Base-by-base conservation (phyloP, 306 rosid species). In the Parietaria judaica region DNA sequence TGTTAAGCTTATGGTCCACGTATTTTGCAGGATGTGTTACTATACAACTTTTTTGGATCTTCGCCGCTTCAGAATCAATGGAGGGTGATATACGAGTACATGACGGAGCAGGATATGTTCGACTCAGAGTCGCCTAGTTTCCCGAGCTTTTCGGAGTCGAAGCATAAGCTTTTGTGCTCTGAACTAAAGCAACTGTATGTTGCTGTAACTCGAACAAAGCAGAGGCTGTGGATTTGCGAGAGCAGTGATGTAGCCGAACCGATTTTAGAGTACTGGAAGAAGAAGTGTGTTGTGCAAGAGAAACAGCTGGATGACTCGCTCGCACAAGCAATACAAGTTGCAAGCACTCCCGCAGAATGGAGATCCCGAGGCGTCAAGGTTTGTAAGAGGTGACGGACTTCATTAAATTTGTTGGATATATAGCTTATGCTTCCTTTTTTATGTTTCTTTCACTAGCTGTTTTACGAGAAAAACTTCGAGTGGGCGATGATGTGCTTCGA, bases 401-500 rank as follows among this genome's bases (percentile, higher is more conserved):
- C 31, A 23, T 23, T 23, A 23, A 23, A 23, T 23, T 23, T 23
- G 31, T 2, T 23, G 31, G 31, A 23, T 23, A 23, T 0, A 23
- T 23, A 41, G 45, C 9, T 41, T 41, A 41, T 41, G 6, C 7
- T 41, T 41, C 3, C 3, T 41, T 41, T 41, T 41, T 5, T 41
- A 41, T 5, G 6, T 41, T 14, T 39, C 35, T 60, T 59, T 16
- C 70, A 41, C 15, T 81, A 83, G 96, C 70, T 89, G 7, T 85
- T 71, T 66, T 47, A 76, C 35, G 88, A 83, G 73, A 73, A 72
- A 35, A 88, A 88, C 59, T 88, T 65, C 43, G 84, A 77, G 78
- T 81, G 74, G 84, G 95, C 95, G 23, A 85, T 88, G 49, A 78
- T 78, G 78, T 89, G 95, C 61, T 89, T 89, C 74, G 87, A 83